These are phyloP conservation scores for Monosporozyma servazzii DNA, from an alignment of 805 yeast genomes.

Conservation along the genomic window DNA sequence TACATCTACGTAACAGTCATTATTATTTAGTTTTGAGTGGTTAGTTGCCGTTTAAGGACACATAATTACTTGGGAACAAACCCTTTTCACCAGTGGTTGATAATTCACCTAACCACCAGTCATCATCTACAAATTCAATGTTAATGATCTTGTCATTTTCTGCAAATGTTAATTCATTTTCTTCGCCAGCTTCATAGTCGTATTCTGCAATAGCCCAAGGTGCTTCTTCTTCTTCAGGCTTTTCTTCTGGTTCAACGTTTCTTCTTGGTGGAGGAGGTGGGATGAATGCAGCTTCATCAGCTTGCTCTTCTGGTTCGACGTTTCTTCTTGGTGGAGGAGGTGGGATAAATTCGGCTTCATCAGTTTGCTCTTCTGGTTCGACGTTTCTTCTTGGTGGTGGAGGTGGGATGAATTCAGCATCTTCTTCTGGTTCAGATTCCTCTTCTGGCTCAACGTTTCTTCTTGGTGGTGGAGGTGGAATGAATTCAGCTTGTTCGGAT, in stretches of 20 bases:
- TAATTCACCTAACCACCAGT: slow-evolving; percentile 93
- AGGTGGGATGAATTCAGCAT: slow-evolving; percentile 11
- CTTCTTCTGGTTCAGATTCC: slow-evolving; percentile 11
- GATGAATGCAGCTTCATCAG: slow-evolving; percentile 3
- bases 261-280: slow-evolving; percentile 21
- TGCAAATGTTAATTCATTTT: slow-evolving; percentile 75
- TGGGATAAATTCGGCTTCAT: slow-evolving; percentile 14
- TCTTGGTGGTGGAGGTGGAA: slow-evolving; percentile 22
- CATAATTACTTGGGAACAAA: slow-evolving; percentile 90
- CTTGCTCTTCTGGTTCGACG: slow-evolving; percentile 6
- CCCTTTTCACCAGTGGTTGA: slow-evolving; percentile 60
- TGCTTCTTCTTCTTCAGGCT: slow-evolving; percentile 14
- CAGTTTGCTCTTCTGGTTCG: slow-evolving; percentile 9
- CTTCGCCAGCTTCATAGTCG: slow-evolving; percentile 88
- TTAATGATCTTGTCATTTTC: slow-evolving; percentile 78
- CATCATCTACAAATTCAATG: slow-evolving; percentile 84
- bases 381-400: slow-evolving; percentile 15
- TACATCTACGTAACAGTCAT: slow-evolving; percentile 5
- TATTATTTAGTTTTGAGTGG: neutral
- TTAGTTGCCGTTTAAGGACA: slow-evolving; percentile 28
- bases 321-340: slow-evolving; percentile 23
- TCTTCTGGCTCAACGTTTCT: slow-evolving; percentile 11
- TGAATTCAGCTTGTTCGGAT: slow-evolving; percentile 13
- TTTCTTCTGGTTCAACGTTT: slow-evolving; percentile 14
- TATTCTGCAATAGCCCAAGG: slow-evolving; percentile 69